These are phyloP conservation scores for Syncephalastrum sp. DNA, from an alignment of 371 early-diverging fungal species.

Conservation along the genomic window DNA sequence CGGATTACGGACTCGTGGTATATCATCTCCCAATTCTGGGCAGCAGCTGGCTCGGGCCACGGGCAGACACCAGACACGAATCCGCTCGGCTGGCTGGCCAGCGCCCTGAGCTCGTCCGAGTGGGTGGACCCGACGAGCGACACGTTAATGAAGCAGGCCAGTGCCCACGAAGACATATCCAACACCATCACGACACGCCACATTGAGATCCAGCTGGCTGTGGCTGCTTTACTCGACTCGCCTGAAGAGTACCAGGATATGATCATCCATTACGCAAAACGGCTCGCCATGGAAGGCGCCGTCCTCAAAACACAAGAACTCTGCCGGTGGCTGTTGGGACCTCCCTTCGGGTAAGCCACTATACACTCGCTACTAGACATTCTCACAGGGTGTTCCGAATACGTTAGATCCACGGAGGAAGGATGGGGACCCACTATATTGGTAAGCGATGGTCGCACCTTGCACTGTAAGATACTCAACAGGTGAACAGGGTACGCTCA, in stretches of 20 bases:
- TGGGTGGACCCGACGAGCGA: conserved; percentile 28
- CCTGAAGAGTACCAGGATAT: conserved; percentile 64
- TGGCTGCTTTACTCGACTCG: conserved; percentile 58
- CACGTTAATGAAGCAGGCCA: conserved; percentile 22
- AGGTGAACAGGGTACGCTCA: conserved; percentile 15
- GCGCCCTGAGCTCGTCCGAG: conserved; percentile 12
- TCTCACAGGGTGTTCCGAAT: neutral
- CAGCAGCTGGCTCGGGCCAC: conserved; percentile 18
- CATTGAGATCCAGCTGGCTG: conserved; percentile 61
- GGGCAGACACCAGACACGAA: conserved; percentile 14
- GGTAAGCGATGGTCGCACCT: conserved; percentile 12
- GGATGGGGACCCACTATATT: conserved; percentile 43
- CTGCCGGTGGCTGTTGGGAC: conserved; percentile 71
- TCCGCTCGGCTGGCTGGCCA: conserved; percentile 40
- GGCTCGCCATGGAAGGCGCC: conserved; percentile 66
- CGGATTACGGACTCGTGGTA: conserved; percentile 68
- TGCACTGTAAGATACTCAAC: neutral
- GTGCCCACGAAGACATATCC: conserved; percentile 18
- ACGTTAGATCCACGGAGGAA: conserved; percentile 15
- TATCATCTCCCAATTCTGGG: conserved; percentile 58
- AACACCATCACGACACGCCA: conserved; percentile 32
- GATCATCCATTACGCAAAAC: conserved; percentile 68
- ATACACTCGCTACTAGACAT: neutral
- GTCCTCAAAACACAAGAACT: conserved; percentile 65
- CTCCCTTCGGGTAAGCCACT: conserved; percentile 46